A percentile compares a stretch with the other conserved stretches of the same genome.
Conservation (phyloP, 208 protist species). For the Porcisia deanei region DNA sequence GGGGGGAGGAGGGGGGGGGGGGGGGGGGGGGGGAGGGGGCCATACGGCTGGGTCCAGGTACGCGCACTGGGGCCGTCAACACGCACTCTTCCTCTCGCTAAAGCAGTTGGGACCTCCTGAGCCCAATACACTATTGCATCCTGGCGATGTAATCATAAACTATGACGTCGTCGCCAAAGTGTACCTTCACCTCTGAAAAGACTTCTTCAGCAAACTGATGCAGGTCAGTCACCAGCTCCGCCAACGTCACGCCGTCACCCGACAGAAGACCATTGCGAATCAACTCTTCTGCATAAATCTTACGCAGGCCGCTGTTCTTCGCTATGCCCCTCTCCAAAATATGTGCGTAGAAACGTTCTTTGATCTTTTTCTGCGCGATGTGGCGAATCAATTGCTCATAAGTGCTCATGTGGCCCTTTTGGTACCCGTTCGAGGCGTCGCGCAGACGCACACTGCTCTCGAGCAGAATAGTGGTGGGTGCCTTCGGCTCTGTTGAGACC, state of each 20-base stretch:
- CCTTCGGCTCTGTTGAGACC: background rate
- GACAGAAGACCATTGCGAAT: constrained; percentile 54
- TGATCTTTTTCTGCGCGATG: constrained; percentile 38
- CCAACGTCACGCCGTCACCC: constrained; percentile 32
- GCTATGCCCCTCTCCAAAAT: constrained; percentile 36
- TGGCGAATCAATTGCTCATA: constrained; percentile 57
- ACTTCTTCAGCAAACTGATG: constrained; percentile 42
- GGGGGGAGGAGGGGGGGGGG: background rate
- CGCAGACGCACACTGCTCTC: constrained; percentile 40
- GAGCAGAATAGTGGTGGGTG: constrained; percentile 26
- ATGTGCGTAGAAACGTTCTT: constrained; percentile 32
- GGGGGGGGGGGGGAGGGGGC: background rate
- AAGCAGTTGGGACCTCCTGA: background rate
- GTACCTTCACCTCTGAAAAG: constrained; percentile 18
- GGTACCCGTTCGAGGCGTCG: constrained; percentile 58
- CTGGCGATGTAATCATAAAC: constrained; percentile 38
- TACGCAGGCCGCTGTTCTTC: constrained; percentile 12
- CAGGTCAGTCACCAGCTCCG: constrained; percentile 42
- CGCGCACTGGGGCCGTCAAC: too few species aligned
- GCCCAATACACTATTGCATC: constrained; percentile 2
- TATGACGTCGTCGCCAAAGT: constrained; percentile 41
- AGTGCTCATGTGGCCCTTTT: constrained; percentile 47
- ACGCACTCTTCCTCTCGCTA: background rate
- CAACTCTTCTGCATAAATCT: constrained; percentile 58
- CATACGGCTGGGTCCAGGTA: too few species aligned